Evolutionary conservation across 306 rosid genomes (phyloP), one percentile per base, ranked within the genome.

Genomic region (Mimosa pudica): DNA sequence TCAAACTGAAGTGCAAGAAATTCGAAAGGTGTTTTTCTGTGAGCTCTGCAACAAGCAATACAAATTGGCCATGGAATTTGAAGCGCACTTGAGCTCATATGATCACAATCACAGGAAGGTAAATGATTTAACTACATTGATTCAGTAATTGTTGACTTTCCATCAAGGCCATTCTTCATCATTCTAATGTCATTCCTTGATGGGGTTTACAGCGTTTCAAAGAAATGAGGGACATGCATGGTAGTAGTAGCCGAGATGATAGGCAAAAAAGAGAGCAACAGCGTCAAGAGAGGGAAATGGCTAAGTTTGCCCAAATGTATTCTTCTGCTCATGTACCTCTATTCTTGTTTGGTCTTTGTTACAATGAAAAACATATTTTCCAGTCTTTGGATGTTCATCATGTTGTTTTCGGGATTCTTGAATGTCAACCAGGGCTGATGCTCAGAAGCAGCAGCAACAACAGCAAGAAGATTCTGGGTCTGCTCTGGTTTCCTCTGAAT

Each of bases 91-190:
- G 85, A 94, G 98, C 88, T 94, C 98, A 41, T 94, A 94, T 68
- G 98, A 94, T 80, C 98, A 94, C 85, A 94, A 94, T 79, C 98
- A 94, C 90, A 82, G 98, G 74, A 94, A 94, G 97, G 98, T 94
- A 11, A 17, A 24, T 85, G 41, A 33, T 18, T 55, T 76, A 33
- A 66, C 61, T 44, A 35, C 33, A 20, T 33, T 12, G 32, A 75
- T 70, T 12, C 57, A 68, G 46, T 71, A 63, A 61, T 72, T 77
- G 60, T 58, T 20, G 18, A 63, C 69, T 63, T 63, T 60, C 24
- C 14, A 10, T 24, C 65, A 60, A 60, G 35, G 65, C 0, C 32
- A 10, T 61, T 61, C 35, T 61, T 32, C 38, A 57, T 57, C 66
- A 32, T 61, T 30, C 67, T 61, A 30, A 58, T 58, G 64, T 12